A percentile compares a stretch with the other conserved stretches of the same genome.
Conservation (phyloP, 2,329 filamentous ascomycete genomes). For the Thielaviopsis ethacetica region DNA sequence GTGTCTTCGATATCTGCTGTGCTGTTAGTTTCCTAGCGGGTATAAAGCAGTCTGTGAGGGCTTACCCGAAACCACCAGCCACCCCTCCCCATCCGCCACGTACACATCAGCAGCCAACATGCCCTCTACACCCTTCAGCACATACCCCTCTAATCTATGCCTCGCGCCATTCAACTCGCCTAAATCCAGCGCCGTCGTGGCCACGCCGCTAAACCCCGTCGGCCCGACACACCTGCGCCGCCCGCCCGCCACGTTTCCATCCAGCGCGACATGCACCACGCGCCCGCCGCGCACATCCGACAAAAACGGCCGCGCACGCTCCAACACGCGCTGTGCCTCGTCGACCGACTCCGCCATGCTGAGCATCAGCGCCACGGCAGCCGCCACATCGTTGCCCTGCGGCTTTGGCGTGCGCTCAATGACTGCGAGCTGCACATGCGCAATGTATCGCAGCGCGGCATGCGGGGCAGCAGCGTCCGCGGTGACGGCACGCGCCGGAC, state of each 20-base stretch:
- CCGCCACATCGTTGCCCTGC: constrained; percentile 50
- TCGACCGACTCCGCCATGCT: constrained; percentile 46
- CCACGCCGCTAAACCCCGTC: constrained; percentile 55
- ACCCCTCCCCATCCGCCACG: constrained; percentile 62
- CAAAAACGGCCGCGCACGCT: constrained; percentile 60
- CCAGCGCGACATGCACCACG: constrained; percentile 26
- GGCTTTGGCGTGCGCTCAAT: constrained; percentile 58
- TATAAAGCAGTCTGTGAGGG: not conserved
- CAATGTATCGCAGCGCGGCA: constrained; percentile 44
- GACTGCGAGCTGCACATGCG: constrained; percentile 68
- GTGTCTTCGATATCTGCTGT: constrained; percentile 83
- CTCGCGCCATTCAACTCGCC: constrained; percentile 29
- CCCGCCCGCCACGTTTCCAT: not conserved
- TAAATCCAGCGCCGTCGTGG: constrained; percentile 42
- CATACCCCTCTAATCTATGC: constrained; percentile 29
- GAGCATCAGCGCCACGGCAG: constrained; percentile 51
- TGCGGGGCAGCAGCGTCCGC: constrained; percentile 16
- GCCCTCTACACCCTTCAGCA: constrained; percentile 36
- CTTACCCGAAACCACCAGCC: constrained; percentile 62
- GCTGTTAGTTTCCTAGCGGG: constrained; percentile 10
- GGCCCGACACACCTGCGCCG: constrained; percentile 42
- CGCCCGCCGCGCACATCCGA: constrained; percentile 58
- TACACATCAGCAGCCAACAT: constrained; percentile 50
- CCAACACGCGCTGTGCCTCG: constrained; percentile 42
- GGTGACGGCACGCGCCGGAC: constrained; percentile 57